phyloP scores from a whole-genome alignment of 2,329 filamentous ascomycete genomes.

The Scleromitrula shiraiana region DNA sequence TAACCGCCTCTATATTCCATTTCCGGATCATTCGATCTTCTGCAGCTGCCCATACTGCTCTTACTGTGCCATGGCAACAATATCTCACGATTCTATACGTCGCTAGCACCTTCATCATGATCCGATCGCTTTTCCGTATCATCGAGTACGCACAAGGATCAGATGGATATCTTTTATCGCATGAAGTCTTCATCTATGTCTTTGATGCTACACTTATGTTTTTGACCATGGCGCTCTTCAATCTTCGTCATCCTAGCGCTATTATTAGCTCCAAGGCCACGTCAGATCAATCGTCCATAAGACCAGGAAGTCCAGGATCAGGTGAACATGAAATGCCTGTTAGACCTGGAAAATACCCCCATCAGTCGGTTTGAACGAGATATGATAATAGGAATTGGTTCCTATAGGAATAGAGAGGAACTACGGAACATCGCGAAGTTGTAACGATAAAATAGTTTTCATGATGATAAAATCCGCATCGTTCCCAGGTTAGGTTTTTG shows the following conservation, averaged over 20 bases:
- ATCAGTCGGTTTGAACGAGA: too few species aligned
- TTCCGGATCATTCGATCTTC: constrained; percentile 9
- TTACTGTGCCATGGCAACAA: constrained; percentile 21
- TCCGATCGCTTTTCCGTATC: constrained; percentile 39
- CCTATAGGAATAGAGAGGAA: too few species aligned
- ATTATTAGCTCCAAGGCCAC: too few species aligned
- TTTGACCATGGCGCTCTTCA: constrained; percentile 30
- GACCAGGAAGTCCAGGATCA: too few species aligned
- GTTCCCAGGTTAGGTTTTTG: too few species aligned
- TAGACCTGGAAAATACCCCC: too few species aligned
- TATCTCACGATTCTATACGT: constrained; percentile 36
- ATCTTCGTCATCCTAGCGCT: constrained; percentile 28
- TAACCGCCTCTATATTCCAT: constrained; percentile 16
- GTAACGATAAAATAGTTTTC: too few species aligned
- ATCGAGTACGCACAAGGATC: constrained; percentile 39
- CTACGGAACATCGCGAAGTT: too few species aligned
- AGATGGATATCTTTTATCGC: constrained; percentile 35
- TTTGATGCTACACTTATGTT: constrained; percentile 39
- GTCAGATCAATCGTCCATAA: too few species aligned
- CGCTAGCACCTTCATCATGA: constrained; percentile 37
- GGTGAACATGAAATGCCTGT: too few species aligned
- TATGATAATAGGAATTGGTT: too few species aligned
- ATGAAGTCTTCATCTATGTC: constrained; percentile 38
- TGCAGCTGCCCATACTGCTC: constrained; percentile 2
- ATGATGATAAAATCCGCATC: too few species aligned